Evolutionary conservation across 1,139 yeast species (phyloP).

Genomic region (Taiozyma sp.): DNA sequence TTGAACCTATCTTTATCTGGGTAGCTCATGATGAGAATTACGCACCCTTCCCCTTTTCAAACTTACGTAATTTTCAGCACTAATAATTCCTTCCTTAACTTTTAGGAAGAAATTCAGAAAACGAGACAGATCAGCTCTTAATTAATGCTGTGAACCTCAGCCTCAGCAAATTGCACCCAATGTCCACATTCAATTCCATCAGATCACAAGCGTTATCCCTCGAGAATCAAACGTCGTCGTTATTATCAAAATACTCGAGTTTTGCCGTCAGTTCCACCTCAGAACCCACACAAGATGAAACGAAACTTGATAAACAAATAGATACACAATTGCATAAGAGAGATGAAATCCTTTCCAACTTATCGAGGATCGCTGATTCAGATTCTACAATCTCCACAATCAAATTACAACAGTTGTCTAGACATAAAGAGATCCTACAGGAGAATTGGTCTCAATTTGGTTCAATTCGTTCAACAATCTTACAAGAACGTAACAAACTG

Average conservation of each 20-base stretch:
- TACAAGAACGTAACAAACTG: slow-evolving; percentile 71
- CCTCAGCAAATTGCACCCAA: background rate
- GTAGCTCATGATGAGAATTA: background rate
- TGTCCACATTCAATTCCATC: slow-evolving; percentile 41
- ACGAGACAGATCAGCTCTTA: no score
- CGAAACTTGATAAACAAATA: slow-evolving; percentile 36
- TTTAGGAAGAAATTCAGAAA: no score
- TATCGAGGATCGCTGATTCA: slow-evolving; percentile 46
- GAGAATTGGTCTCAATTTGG: slow-evolving; percentile 66
- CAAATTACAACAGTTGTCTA: slow-evolving; percentile 73
- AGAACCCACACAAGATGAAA: slow-evolving; percentile 45
- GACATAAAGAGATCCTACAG: slow-evolving; percentile 72
- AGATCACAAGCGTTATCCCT: slow-evolving; percentile 51
- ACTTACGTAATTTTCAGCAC: background rate
- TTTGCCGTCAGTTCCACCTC: slow-evolving; percentile 48
- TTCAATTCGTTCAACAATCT: slow-evolving; percentile 54
- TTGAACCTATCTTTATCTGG: background rate
- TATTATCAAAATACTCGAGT: slow-evolving; percentile 47
- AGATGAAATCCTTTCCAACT: slow-evolving; percentile 36
- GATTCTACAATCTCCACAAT: slow-evolving; percentile 62
- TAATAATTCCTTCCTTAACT: background rate
- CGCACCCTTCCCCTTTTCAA: background rate
- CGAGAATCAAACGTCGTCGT: slow-evolving; percentile 51
- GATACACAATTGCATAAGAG: slow-evolving; percentile 35
- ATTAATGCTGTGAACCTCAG: no score